A percentile compares a stretch with the other conserved stretches of the same genome.
Conservation (phyloP, 805 yeast species). For the Teunomyces aglyptinius region DNA sequence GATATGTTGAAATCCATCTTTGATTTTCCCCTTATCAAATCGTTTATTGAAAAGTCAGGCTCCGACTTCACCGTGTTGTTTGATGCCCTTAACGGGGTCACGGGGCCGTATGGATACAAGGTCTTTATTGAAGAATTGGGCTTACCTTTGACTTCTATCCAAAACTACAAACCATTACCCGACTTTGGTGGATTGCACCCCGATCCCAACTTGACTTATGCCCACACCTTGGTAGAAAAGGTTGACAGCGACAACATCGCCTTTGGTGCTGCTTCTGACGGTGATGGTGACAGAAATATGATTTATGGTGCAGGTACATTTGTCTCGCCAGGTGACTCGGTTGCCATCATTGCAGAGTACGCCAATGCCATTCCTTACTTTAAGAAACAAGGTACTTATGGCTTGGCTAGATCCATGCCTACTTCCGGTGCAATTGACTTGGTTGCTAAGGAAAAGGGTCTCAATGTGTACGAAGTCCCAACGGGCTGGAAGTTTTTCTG, state of each 20-base stretch:
- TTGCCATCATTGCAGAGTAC: constrained; percentile 94
- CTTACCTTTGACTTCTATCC: constrained; percentile 64
- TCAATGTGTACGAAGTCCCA: constrained; percentile 89
- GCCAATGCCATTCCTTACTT: constrained; percentile 91
- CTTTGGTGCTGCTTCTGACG: constrained; percentile 98
- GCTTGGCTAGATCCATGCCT: constrained; percentile 97
- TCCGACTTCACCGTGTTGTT: constrained; percentile 70
- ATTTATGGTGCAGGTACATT: constrained; percentile 93
- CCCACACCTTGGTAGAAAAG: constrained; percentile 75
- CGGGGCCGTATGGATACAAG: constrained; percentile 92
- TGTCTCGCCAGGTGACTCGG: constrained; percentile 98
- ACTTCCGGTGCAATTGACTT: constrained; percentile 91
- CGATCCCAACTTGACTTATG: constrained; percentile 95
- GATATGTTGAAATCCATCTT: constrained; percentile 78
- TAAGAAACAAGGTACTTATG: constrained; percentile 77
- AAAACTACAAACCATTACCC: constrained; percentile 74
- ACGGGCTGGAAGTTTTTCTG: constrained; percentile 99
- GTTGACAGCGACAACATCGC: constrained; percentile 83
- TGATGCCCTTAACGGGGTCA: constrained; percentile 91
- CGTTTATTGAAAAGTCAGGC: constrained; percentile 54
- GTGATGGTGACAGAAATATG: constrained; percentile 99
- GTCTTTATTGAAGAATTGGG: constrained; percentile 85
- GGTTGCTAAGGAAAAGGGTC: constrained; percentile 76
- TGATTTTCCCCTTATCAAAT: constrained; percentile 77
- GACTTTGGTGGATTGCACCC: constrained; percentile 98